phyloP scores from a whole-genome alignment of 1,284 basidiomycete species.

The Cryptococcus maquisensis region DNA sequence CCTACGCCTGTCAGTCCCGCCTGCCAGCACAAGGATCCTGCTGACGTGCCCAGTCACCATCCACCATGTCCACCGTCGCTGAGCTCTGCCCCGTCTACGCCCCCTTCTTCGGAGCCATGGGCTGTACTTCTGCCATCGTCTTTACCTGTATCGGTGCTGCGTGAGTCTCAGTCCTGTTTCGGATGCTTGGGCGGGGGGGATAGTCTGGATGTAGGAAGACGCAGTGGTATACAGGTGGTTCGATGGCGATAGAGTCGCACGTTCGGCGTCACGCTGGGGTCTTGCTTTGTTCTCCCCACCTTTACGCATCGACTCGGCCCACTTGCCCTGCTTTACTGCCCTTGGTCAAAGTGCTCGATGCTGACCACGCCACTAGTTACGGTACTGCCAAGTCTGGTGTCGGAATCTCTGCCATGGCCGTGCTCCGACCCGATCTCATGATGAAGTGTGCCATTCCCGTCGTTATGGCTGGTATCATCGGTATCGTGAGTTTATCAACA shows the following conservation, averaged over 20 bases:
- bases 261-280: neutral
- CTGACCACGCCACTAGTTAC: slow-evolving; percentile 44
- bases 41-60: neutral
- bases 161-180: slow-evolving; percentile 24
- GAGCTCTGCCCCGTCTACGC: slow-evolving; percentile 91
- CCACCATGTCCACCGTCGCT: slow-evolving; percentile 61
- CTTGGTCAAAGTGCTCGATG: neutral
- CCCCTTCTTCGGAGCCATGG: slow-evolving; percentile 97
- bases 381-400: slow-evolving; percentile 99
- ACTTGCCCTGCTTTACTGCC: neutral
- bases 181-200: neutral
- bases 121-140: slow-evolving; percentile 93
- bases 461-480: slow-evolving; percentile 99
- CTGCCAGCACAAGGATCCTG: neutral
- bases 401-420: slow-evolving; percentile 97
- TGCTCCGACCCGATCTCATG: slow-evolving; percentile 89
- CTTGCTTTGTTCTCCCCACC: neutral
- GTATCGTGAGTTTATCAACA: slow-evolving; percentile 55
- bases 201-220: neutral
- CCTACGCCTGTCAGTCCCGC: neutral
- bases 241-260: neutral
- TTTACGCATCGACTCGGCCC: neutral
- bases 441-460: slow-evolving; percentile 96
- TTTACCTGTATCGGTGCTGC: slow-evolving; percentile 71
- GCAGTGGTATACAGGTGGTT: neutral